Percentiles rank a stretch among this genome's conserved stretches.
phyloP scores from a whole-genome alignment of 495 filamentous ascomycete genomes.

The Cryomyces antarcticus region DNA sequence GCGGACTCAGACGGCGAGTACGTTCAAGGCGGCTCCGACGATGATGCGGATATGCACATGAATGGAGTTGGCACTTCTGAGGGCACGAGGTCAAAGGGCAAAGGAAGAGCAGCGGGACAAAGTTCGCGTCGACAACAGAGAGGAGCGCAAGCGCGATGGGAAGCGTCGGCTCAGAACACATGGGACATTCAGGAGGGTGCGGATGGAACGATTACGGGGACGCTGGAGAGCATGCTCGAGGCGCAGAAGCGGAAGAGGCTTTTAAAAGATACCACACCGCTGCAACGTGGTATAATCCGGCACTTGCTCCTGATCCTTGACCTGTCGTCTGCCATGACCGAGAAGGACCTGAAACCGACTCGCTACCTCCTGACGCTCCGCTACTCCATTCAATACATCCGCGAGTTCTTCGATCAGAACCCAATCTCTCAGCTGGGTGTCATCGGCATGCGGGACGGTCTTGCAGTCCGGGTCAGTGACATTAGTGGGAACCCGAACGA shows the following conservation, averaged over 20 bases:
- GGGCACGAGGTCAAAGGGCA: slow-evolving; percentile 2
- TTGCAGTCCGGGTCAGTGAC: slow-evolving; percentile 68
- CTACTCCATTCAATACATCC: slow-evolving; percentile 72
- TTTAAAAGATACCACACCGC: slow-evolving; percentile 75
- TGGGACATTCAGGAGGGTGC: slow-evolving; percentile 54
- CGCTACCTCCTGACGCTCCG: slow-evolving; percentile 63
- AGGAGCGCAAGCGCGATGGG: slow-evolving; percentile 26
- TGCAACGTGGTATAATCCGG: slow-evolving; percentile 91
- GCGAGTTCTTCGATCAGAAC: slow-evolving; percentile 95
- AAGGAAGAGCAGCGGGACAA: slow-evolving; percentile 1
- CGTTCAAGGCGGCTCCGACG: slow-evolving; percentile 55
- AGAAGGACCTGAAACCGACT: slow-evolving; percentile 83
- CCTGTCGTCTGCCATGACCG: slow-evolving; percentile 77
- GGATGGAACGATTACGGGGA: slow-evolving; percentile 51
- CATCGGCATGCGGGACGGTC: slow-evolving; percentile 72
- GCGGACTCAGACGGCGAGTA: slow-evolving; percentile 73
- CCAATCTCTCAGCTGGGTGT: slow-evolving; percentile 93
- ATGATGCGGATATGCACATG: slow-evolving; percentile 27
- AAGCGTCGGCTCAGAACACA: slow-evolving; percentile 28
- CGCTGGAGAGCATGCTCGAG: slow-evolving; percentile 47
- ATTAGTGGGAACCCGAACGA: slow-evolving; percentile 81
- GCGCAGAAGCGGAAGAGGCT: slow-evolving; percentile 58
- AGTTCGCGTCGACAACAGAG: slow-evolving; percentile 3
- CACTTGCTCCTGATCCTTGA: slow-evolving; percentile 86
- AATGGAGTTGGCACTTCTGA: slow-evolving; percentile 2